phyloP scores from a whole-genome alignment of 352 stramenopile genomes.

The Pythium oligandrum region DNA sequence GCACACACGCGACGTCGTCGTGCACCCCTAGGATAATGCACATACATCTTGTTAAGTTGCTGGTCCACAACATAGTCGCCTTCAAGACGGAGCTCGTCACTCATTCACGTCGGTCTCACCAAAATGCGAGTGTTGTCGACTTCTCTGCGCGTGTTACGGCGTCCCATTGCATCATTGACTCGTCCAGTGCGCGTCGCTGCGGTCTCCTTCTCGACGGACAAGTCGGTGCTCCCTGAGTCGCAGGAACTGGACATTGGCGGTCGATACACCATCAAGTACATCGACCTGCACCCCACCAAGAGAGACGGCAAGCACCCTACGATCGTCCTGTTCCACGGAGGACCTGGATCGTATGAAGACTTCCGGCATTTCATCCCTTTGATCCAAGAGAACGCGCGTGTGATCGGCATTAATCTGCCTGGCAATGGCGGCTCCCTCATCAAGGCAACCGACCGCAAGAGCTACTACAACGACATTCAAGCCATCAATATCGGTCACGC shows the following conservation, averaged over 20 bases:
- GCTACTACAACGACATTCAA: constrained; percentile 18
- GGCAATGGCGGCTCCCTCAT: constrained; percentile 15
- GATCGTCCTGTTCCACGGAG: constrained; percentile 50
- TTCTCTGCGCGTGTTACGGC: no score
- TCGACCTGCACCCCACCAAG: constrained; percentile 7
- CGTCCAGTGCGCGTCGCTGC: no score
- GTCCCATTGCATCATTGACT: no score
- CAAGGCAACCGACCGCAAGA: constrained; percentile 8
- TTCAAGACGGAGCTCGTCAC: background rate
- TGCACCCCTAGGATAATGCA: constrained; percentile 3
- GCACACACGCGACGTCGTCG: constrained; percentile 3
- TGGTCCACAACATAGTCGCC: background rate
- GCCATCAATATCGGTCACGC: constrained; percentile 13
- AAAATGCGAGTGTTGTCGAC: no score
- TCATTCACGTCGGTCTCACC: constrained; percentile 7
- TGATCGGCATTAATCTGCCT: constrained; percentile 25
- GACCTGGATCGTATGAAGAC: constrained; percentile 44
- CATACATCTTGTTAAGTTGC: background rate
- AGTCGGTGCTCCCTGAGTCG: no score
- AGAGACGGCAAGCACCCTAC: constrained; percentile 15
- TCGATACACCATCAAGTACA: constrained; percentile 13
- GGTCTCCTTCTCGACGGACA: no score
- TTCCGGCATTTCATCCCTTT: constrained; percentile 48
- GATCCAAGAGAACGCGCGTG: constrained; percentile 19
- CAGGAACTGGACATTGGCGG: no score